A percentile compares a stretch with the other conserved stretches of the same genome.
Evolutionary conservation across 805 yeast species (phyloP).

Genomic region (Ascoidea rubescens): DNA sequence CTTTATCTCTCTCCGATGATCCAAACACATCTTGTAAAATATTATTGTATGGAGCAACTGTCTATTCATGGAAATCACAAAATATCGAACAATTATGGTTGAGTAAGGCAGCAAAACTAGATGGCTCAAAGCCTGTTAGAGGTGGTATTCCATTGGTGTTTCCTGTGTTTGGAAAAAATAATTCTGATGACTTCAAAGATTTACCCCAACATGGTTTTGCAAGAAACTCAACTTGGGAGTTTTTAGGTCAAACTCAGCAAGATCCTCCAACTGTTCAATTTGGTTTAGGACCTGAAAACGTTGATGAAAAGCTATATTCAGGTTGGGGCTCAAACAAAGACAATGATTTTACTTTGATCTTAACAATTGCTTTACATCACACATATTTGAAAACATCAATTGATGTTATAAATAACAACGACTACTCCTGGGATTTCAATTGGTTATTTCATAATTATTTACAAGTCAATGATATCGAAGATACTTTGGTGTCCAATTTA

Average conservation of each 20-base stretch:
- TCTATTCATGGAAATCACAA: slow-evolving; percentile 63
- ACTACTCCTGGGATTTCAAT: slow-evolving; percentile 36
- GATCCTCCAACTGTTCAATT: slow-evolving; percentile 74
- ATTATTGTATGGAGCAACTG: slow-evolving; percentile 80
- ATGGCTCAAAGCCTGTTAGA: slow-evolving; percentile 88
- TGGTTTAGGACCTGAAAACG: slow-evolving; percentile 78
- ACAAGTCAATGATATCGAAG: slow-evolving; percentile 62
- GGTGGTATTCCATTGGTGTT: slow-evolving; percentile 97
- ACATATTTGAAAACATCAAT: slow-evolving; percentile 53
- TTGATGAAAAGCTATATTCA: slow-evolving; percentile 55
- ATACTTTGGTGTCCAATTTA: slow-evolving; percentile 63
- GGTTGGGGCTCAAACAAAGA: slow-evolving; percentile 27
- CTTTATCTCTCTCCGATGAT: slow-evolving; percentile 39
- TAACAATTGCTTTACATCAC: slow-evolving; percentile 47
- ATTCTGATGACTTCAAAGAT: slow-evolving; percentile 40
- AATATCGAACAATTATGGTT: slow-evolving; percentile 80
- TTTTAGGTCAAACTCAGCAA: slow-evolving; percentile 68
- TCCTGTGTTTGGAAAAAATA: slow-evolving; percentile 77
- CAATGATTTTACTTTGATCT: slow-evolving; percentile 66
- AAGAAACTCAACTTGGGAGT: slow-evolving; percentile 83
- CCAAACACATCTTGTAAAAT: slow-evolving; percentile 46
- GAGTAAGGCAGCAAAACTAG: slow-evolving; percentile 63
- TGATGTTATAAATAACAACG: slow-evolving; percentile 62
- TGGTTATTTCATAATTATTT: slow-evolving; percentile 92
- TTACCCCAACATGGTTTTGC: slow-evolving; percentile 98